phyloP scores from a whole-genome alignment of 257 asterid species.

The Solanum clarkiae region DNA sequence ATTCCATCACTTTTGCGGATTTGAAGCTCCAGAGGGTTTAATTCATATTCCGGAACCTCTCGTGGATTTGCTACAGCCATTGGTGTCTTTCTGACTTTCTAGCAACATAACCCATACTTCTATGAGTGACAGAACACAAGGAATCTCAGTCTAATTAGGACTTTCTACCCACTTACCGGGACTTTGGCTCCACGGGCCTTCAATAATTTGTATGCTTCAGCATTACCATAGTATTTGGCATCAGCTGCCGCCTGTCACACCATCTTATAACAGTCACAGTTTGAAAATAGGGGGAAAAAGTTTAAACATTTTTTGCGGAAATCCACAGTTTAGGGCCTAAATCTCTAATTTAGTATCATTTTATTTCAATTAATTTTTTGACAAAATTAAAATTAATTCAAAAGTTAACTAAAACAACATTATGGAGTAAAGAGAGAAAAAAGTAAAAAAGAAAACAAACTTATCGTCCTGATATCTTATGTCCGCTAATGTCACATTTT shows the following conservation, averaged over 20 bases:
- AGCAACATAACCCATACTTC: slow-evolving; percentile 17
- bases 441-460: neutral
- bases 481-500: too few relatives aligned
- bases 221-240: slow-evolving; percentile 93
- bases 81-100: slow-evolving; percentile 95
- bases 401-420: neutral
- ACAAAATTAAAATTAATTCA: neutral
- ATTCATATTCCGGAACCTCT: slow-evolving; percentile 97
- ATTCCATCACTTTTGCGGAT: slow-evolving; percentile 89
- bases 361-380: neutral
- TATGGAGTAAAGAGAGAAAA: neutral
- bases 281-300: neutral
- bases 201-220: slow-evolving; percentile 62
- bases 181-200: slow-evolving; percentile 92
- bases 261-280: neutral
- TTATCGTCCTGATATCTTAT: too few relatives aligned
- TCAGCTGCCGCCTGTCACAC: slow-evolving; percentile 86
- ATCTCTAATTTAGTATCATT: neutral
- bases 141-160: neutral
- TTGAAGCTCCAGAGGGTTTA: slow-evolving; percentile 88
- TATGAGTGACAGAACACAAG: slow-evolving; percentile 4
- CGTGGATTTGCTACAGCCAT: slow-evolving; percentile 91
- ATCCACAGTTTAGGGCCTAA: neutral
- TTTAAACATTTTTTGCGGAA: neutral
- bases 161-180: slow-evolving; percentile 42